phyloP scores from a whole-genome alignment of 2,329 filamentous ascomycete genomes.

The Alternaria atra region DNA sequence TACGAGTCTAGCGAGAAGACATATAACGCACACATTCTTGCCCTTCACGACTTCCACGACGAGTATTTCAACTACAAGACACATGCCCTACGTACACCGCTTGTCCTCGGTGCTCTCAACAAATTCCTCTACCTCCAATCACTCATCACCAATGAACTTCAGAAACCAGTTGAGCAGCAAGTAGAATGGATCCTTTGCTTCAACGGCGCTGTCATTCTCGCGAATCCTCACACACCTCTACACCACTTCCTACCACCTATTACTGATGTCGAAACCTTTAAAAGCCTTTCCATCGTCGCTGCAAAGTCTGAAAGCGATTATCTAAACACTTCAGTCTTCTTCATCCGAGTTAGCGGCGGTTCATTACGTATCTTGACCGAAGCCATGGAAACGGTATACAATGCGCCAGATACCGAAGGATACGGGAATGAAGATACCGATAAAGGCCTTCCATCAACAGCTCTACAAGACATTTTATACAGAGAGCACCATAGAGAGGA shows the following conservation, averaged over 20 bases:
- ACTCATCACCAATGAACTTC: slow-evolving; percentile 37
- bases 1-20: background rate
- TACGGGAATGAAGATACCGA: background rate
- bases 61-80: slow-evolving; percentile 41
- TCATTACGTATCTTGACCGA: slow-evolving; percentile 30
- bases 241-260: slow-evolving; percentile 44
- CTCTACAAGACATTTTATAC: slow-evolving; percentile 52
- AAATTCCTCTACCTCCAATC: slow-evolving; percentile 43
- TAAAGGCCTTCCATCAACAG: slow-evolving; percentile 36
- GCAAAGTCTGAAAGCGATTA: slow-evolving; percentile 27
- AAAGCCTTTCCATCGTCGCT: slow-evolving; percentile 35
- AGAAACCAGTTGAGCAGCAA: slow-evolving; percentile 13
- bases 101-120: slow-evolving; percentile 49
- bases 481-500: background rate
- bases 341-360: slow-evolving; percentile 13
- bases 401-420: slow-evolving; percentile 36
- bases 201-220: slow-evolving; percentile 33
- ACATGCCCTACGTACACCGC: slow-evolving; percentile 43
- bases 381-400: slow-evolving; percentile 31
- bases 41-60: background rate
- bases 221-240: slow-evolving; percentile 42
- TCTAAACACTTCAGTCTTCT: slow-evolving; percentile 43
- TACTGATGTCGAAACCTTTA: slow-evolving; percentile 16
- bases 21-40: background rate
- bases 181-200: slow-evolving; percentile 40